A percentile compares a stretch with the other conserved stretches of the same genome.
Evolutionary conservation across 2,329 filamentous ascomycete species (phyloP).

Genomic region (Fusarium napiforme): DNA sequence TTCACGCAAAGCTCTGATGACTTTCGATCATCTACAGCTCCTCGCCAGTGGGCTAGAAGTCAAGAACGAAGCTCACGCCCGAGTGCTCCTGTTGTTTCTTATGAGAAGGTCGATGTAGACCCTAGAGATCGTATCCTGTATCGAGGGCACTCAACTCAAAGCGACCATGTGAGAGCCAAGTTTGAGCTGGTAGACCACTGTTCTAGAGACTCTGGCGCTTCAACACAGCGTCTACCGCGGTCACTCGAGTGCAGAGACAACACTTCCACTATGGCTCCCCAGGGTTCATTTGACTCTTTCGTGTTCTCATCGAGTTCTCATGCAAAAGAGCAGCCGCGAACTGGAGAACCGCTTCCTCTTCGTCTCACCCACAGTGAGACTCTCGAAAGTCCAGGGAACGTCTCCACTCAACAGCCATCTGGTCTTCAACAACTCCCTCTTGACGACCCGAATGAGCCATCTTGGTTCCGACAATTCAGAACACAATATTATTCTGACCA

Average conservation of each 20-base stretch:
- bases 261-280: not conserved
- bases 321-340: too few relatives aligned
- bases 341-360: not conserved
- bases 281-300: not conserved
- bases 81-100: too few relatives aligned
- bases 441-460: not conserved
- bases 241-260: not conserved
- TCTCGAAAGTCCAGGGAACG: too few relatives aligned
- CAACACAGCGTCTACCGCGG: not conserved
- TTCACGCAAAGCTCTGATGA: not conserved
- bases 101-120: not conserved
- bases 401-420: not conserved
- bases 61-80: not conserved
- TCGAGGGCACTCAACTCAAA: not conserved
- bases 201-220: not conserved
- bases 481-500: not conserved
- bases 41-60: not conserved
- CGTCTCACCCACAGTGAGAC: not conserved
- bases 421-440: not conserved
- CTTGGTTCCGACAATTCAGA: not conserved
- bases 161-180: not conserved
- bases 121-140: not conserved
- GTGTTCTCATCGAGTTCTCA: not conserved
- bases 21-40: accelerated
- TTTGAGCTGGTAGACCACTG: not conserved